Conservation (phyloP, 805 yeast species). For the Suhomyces kilbournensis region DNA sequence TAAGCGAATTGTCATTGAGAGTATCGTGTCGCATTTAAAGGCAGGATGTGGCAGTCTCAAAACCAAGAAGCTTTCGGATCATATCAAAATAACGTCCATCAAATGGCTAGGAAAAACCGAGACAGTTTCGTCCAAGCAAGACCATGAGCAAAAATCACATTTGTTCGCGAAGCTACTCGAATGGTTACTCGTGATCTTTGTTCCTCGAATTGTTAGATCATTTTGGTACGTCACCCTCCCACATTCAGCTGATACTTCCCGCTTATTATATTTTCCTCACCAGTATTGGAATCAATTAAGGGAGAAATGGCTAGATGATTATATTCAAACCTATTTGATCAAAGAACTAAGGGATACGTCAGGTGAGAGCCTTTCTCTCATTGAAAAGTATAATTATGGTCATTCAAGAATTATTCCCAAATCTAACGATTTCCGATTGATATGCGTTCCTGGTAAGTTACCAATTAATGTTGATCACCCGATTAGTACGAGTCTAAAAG, state of each 20-base stretch:
- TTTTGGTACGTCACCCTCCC: conserved; percentile 68
- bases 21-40: conserved; percentile 36
- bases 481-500: conserved; percentile 18
- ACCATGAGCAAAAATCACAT: conserved; percentile 32
- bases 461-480: background rate
- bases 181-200: conserved; percentile 56
- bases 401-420: conserved; percentile 59
- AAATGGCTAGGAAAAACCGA: conserved; percentile 50
- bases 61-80: background rate
- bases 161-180: conserved; percentile 42
- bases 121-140: conserved; percentile 36
- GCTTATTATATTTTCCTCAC: conserved; percentile 53
- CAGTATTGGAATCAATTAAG: conserved; percentile 52
- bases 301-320: conserved; percentile 39
- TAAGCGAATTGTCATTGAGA: conserved; percentile 35
- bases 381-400: conserved; percentile 30
- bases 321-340: conserved; percentile 37
- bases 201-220: conserved; percentile 46
- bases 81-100: conserved; percentile 43
- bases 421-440: conserved; percentile 53
- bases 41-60: conserved; percentile 19
- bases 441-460: conserved; percentile 47
- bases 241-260: conserved; percentile 22
- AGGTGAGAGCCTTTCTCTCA: background rate
- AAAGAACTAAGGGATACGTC: conserved; percentile 1